These are phyloP conservation scores for Chionographis japonica DNA, from an alignment of 106 monocot species.

Conservation along the genomic window DNA sequence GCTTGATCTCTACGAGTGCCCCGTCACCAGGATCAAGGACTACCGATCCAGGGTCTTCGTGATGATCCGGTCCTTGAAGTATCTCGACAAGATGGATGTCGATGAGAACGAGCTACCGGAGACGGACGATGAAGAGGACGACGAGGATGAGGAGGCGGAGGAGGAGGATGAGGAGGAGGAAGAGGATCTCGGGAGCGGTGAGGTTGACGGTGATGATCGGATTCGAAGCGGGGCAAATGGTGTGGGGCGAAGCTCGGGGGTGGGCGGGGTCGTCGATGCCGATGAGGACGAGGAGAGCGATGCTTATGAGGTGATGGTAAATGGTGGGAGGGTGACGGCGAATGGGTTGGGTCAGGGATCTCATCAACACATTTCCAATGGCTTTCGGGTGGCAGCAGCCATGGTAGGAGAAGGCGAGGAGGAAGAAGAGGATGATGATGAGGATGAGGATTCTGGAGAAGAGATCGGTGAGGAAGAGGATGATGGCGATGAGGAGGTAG, in stretches of 20 bases:
- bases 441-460: constrained; percentile 27
- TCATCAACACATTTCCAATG: constrained; percentile 40
- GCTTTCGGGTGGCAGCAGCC: constrained; percentile 41
- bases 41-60: constrained; percentile 80
- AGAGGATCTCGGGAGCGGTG: constrained; percentile 60
- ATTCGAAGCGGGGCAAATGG: constrained; percentile 20
- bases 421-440: constrained; percentile 38
- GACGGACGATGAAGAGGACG: constrained; percentile 31
- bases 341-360: constrained; percentile 23
- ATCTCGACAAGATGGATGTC: constrained; percentile 87
- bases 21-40: constrained; percentile 73
- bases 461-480: constrained; percentile 48
- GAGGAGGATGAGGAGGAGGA: constrained; percentile 48
- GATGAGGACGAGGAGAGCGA: constrained; percentile 88
- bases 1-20: constrained; percentile 95
- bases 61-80: constrained; percentile 76
- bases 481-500: constrained; percentile 48
- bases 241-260: constrained; percentile 1
- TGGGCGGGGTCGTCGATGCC: constrained; percentile 34
- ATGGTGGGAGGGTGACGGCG: not conserved
- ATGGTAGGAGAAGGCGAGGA: constrained; percentile 13
- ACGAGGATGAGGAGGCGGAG: constrained; percentile 81
- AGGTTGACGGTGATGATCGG: constrained; percentile 72
- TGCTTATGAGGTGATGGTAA: constrained; percentile 64
- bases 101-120: constrained; percentile 93